A percentile compares a stretch with the other conserved stretches of the same genome.
These are phyloP conservation scores for Plasmodium reichenowi DNA, from an alignment of 169 alveolate genomes.

Conservation along the genomic window DNA sequence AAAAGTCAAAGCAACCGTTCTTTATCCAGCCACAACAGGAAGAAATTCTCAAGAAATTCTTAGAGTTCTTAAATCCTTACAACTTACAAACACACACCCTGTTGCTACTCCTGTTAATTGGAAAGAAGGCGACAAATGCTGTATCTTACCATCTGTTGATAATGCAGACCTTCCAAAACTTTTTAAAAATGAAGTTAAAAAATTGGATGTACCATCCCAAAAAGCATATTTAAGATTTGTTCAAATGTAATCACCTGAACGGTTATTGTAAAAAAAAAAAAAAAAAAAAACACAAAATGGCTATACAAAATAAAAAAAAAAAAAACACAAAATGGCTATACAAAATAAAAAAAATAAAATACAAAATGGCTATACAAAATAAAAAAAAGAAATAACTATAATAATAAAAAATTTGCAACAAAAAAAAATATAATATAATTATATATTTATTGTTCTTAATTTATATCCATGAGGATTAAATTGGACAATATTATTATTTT, in stretches of 20 bases:
- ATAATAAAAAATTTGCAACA: no score
- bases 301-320: no score
- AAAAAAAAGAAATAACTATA: no score
- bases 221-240: conserved; percentile 67
- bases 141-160: conserved; percentile 76
- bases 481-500: no score
- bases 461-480: no score
- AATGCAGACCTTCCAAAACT: conserved; percentile 67
- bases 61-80: conserved; percentile 84
- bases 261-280: neutral
- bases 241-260: conserved; percentile 2
- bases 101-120: conserved; percentile 86
- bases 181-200: conserved; percentile 77
- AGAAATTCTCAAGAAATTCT: conserved; percentile 84
- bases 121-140: conserved; percentile 76
- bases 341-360: neutral
- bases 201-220: conserved; percentile 52
- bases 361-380: no score
- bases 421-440: no score
- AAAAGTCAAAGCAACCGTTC: conserved; percentile 78
- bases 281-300: no score
- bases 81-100: conserved; percentile 76
- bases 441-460: no score
- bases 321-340: no score
- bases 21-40: conserved; percentile 89